A percentile compares a stretch with the other conserved stretches of the same genome.
Evolutionary conservation across 257 asterid genomes (phyloP).

Genomic region (Gentiana macrophylla): DNA sequence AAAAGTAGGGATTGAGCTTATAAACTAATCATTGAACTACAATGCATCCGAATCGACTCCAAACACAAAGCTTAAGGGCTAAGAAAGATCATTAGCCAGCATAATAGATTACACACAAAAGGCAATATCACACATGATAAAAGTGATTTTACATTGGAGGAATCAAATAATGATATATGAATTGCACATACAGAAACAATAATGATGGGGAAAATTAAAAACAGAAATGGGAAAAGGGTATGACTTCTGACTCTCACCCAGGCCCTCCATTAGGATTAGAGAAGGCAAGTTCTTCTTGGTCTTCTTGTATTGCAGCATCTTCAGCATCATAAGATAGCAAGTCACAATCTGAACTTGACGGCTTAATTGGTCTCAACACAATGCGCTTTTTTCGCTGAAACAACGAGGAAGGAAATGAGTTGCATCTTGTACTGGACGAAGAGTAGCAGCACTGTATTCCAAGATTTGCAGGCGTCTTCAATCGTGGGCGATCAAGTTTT

Average conservation of each 20-base stretch:
- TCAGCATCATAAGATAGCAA: slow-evolving; percentile 16
- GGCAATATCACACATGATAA: not conserved
- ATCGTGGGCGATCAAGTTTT: slow-evolving; percentile 7
- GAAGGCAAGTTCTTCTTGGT: slow-evolving; percentile 14
- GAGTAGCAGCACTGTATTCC: slow-evolving; percentile 20
- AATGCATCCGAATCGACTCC: not conserved
- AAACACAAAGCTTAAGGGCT: not conserved
- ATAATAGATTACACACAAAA: not conserved
- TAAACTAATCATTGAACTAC: not conserved
- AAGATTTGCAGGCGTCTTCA: slow-evolving; percentile 9
- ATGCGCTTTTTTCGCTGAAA: slow-evolving; percentile 22
- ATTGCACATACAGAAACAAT: not conserved
- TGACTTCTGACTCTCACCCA: slow-evolving; percentile 16
- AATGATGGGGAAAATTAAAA: not conserved
- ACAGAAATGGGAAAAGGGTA: not conserved
- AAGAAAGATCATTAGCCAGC: not conserved
- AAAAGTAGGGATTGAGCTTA: not conserved
- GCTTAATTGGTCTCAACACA: slow-evolving; percentile 18
- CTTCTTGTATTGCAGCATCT: slow-evolving; percentile 4
- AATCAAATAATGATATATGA: not conserved
- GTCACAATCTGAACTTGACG: slow-evolving; percentile 26
- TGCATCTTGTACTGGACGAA: slow-evolving; percentile 10
- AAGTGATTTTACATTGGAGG: not conserved
- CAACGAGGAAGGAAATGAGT: slow-evolving; percentile 17
- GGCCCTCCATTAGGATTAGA: slow-evolving; percentile 17